Base-by-base conservation (phyloP, 805 yeast species). In the Blastobotrys terrestris region DNA sequence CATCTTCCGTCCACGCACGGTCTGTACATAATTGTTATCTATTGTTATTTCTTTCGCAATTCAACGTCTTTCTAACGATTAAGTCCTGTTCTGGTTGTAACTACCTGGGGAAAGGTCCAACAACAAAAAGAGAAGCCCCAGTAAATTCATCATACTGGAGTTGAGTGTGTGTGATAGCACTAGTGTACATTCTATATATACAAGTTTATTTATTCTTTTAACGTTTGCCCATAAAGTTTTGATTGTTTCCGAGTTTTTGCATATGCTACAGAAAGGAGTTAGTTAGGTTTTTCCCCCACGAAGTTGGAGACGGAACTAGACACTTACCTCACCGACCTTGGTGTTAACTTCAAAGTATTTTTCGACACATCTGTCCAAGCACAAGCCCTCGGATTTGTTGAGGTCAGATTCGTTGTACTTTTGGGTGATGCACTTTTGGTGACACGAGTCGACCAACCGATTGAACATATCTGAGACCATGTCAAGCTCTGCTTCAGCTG, bases 391-490 rank as follows among this genome's bases (percentile, higher is more conserved):
- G 39, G 96, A 97, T 62, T 90, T 89, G 58, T 76, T 78, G 57
- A 91, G 75, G 20, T 83, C 90, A 52, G 89, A 85, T 51, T 87
- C 91, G 50, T 70, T 62, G 73, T 90, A 91, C 50, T 73, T 63
- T 58, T 73, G 75, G 65, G 61, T 44, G 67, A 90, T 85, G 75
- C 98, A 91, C 74, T 91, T 91, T 61, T 74, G 70, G 71, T 91
- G 94, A 69, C 98, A 91, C 61, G 88, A 85, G 64, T 85, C 91
- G 20, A 90, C 95, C 64, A 91, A 76, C 64, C 84, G 63, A 80
- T 92, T 92, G 81, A 92, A 92, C 97, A 92, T 90, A 62, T 94
- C 96, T 41, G 97, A 91, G 62, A 92, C 96, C 83, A 94, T 85
- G 70, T 92, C 99, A 60, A 92, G 79, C 72, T 92, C 99, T 53